Evolutionary conservation across 1,284 basidiomycete genomes (phyloP).

Genomic region (Trichosporon ovoides): DNA sequence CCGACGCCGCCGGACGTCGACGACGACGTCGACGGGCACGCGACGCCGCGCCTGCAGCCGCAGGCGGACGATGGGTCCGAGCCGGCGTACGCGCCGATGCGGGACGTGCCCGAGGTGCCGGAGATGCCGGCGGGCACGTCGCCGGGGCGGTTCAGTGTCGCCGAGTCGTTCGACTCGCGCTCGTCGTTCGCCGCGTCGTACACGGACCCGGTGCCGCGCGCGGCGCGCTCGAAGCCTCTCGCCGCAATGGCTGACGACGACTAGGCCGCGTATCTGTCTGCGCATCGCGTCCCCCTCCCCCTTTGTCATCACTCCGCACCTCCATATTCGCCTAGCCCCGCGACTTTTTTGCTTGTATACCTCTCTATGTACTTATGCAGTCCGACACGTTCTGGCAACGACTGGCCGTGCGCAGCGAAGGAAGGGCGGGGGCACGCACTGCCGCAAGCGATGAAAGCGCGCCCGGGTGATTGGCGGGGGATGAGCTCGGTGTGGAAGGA

Average conservation of each 20-base stretch:
- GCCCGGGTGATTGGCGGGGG: no score
- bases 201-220: conserved; percentile 1
- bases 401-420: no score
- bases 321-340: no score
- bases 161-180: conserved; percentile 2
- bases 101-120: neutral
- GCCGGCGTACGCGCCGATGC: neutral
- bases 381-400: no score
- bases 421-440: no score
- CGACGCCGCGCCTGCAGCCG: neutral
- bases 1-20: neutral
- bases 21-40: neutral
- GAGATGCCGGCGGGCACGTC: no score
- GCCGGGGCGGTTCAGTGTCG: neutral
- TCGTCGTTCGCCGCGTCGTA: conserved; percentile 3
- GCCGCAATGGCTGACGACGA: conserved; percentile 9
- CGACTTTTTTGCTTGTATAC: no score
- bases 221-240: conserved; percentile 5
- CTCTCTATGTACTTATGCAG: no score
- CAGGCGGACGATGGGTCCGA: neutral
- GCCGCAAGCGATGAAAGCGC: no score
- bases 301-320: neutral
- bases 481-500: no score
- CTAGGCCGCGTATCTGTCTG: neutral
- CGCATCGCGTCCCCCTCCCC: neutral